phyloP scores from a whole-genome alignment of 1,284 basidiomycete species.

The Amylostereum areolatum region DNA sequence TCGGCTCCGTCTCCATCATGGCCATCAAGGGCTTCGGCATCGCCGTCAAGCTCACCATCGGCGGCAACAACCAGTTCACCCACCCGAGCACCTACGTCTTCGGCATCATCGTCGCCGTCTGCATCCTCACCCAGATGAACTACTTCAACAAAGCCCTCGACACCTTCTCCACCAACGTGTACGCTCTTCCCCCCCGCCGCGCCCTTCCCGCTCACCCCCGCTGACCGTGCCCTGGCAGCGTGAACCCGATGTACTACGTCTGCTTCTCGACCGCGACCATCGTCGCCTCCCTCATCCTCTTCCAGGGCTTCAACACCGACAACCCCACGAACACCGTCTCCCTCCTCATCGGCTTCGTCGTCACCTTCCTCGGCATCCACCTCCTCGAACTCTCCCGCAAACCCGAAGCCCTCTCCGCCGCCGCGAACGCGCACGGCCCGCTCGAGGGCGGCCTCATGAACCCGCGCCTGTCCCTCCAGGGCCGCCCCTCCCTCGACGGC shows the following conservation, averaged over 20 bases:
- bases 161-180: conserved; percentile 97
- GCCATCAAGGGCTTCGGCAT: conserved; percentile 96
- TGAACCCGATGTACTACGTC: conserved; percentile 99
- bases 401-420: conserved; percentile 41
- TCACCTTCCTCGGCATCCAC: conserved; percentile 91
- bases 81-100: conserved; percentile 96
- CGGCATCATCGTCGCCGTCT: conserved; percentile 75
- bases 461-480: conserved; percentile 63
- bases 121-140: conserved; percentile 96
- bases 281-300: conserved; percentile 91
- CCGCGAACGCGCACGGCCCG: conserved; percentile 43
- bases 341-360: conserved; percentile 80
- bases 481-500: conserved; percentile 64
- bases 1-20: conserved; percentile 89
- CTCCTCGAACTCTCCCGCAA: conserved; percentile 81
- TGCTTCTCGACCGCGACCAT: conserved; percentile 97
- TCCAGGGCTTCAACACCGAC: conserved; percentile 94
- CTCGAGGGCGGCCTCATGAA: conserved; percentile 77
- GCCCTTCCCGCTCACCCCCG: conserved; percentile 9
- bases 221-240: conserved; percentile 37
- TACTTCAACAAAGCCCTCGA: conserved; percentile 99
- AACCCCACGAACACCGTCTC: conserved; percentile 79
- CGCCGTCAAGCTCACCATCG: conserved; percentile 91
- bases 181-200: conserved; percentile 30
- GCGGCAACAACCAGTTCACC: conserved; percentile 94